Base-by-base conservation (phyloP, 2,329 filamentous ascomycete species). In the Alternaria burnsii region DNA sequence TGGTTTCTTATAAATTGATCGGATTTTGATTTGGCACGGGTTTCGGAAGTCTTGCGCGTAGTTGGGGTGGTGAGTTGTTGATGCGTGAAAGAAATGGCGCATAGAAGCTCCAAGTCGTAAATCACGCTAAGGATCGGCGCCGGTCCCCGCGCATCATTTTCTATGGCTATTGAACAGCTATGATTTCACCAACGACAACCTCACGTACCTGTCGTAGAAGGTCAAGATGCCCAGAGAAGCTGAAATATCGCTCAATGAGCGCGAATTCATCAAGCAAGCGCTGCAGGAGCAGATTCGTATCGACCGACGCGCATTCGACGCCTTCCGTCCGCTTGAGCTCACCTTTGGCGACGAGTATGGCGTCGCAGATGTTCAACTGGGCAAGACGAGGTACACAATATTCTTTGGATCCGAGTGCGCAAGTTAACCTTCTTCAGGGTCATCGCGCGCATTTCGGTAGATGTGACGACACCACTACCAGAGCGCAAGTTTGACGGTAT, bases 401-500 rank as follows among this genome's bases (percentile, higher is more conserved):
- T 36, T 7, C 5, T 24, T 14, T 3, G 20, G 9, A 36, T 4
- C n/a, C 55, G 14, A 3, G 8, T 28, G 9, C 14, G 18, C 7
- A 28, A 42, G 58, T 78, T 67, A 67, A 75, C 54, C 16, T 2
- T 26, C 16, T 59, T 16, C 69, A 96, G 94, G 73, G 87, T 97
- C 59, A 83, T 96, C 62, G 93, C 91, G 57, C 91, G 92, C 63
- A 90, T 97, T 61, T 94, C 93, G 3, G 91, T 93, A 65, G 92
- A 97, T 81, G 91, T 98, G 63, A 91, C 91, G 11, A 88, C 91
- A 40, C 94, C 95, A 43, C 92, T 90, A 75, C 80, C 90, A 54
- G 94, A 98, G 80, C 90, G 94, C 65, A 94, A 94, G 61, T 97
- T 97, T 76, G 95, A 98, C 78, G 95, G 95, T 77, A 87, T 97